A percentile compares a stretch with the other conserved stretches of the same genome.
Evolutionary conservation across 1,284 basidiomycete genomes (phyloP).

Genomic region (Cutaneotrichosporon cutaneum): DNA sequence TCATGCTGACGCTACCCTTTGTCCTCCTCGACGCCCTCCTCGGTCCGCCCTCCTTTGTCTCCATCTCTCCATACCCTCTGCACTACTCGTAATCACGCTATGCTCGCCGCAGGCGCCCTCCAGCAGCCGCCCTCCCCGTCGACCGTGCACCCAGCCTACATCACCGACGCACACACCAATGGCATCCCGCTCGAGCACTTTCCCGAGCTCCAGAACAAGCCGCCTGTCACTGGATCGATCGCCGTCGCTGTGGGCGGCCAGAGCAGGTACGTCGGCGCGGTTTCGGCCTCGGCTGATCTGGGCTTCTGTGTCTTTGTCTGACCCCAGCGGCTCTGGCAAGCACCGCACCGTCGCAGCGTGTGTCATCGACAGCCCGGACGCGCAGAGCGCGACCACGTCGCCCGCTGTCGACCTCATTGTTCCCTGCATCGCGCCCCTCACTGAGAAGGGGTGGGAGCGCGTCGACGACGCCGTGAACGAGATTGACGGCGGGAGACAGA

Average conservation of each 20-base stretch:
- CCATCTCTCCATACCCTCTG: background rate
- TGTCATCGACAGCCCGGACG: background rate
- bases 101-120: slow-evolving; percentile 18
- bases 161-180: slow-evolving; percentile 45
- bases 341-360: slow-evolving; percentile 5
- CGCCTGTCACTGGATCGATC: slow-evolving; percentile 13
- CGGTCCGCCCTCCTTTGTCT: background rate
- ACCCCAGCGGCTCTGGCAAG: slow-evolving; percentile 2
- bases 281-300: too few species aligned
- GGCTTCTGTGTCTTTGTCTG: background rate
- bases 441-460: slow-evolving; percentile 64
- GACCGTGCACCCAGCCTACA: slow-evolving; percentile 40
- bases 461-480: slow-evolving; percentile 68
- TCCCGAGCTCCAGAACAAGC: slow-evolving; percentile 3
- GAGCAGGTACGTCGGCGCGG: background rate
- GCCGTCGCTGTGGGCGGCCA: background rate
- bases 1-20: slow-evolving; percentile 3
- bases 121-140: slow-evolving; percentile 40
- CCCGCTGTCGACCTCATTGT: slow-evolving; percentile 46
- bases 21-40: background rate
- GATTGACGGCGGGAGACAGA: slow-evolving; percentile 36
- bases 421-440: slow-evolving; percentile 34
- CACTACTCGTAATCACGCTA: background rate
- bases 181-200: slow-evolving; percentile 1
- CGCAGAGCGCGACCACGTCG: background rate